These are phyloP conservation scores for Zygoascus tannicola DNA, from an alignment of 805 yeast genomes.

Conservation along the genomic window DNA sequence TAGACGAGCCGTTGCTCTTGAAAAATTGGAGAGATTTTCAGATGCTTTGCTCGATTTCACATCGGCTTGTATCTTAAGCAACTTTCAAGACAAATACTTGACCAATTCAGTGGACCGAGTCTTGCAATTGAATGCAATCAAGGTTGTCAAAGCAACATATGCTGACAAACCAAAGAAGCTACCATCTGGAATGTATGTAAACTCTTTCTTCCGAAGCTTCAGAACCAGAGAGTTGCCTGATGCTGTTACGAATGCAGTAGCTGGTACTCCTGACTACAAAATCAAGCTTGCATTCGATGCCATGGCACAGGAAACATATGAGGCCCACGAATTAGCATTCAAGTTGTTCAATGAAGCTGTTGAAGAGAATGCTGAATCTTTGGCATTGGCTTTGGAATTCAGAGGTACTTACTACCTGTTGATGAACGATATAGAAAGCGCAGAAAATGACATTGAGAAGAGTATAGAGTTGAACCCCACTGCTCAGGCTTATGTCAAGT, in stretches of 20 bases:
- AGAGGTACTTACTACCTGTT: slow-evolving; percentile 76
- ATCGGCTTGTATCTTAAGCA: slow-evolving; percentile 76
- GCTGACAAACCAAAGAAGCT: slow-evolving; percentile 44
- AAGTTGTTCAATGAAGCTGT: slow-evolving; percentile 33
- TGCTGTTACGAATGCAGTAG: slow-evolving; percentile 42
- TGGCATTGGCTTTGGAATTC: slow-evolving; percentile 75
- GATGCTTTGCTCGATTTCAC: slow-evolving; percentile 91
- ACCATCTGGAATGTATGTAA: slow-evolving; percentile 67
- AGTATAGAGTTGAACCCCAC: slow-evolving; percentile 60
- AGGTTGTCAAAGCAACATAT: slow-evolving; percentile 54
- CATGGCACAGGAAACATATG: slow-evolving; percentile 39
- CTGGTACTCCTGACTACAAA: slow-evolving; percentile 53
- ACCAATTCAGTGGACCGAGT: slow-evolving; percentile 83
- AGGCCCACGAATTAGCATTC: slow-evolving; percentile 55
- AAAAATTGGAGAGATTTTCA: slow-evolving; percentile 62
- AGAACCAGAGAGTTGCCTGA: slow-evolving; percentile 40
- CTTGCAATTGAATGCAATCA: slow-evolving; percentile 68
- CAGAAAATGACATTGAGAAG: slow-evolving; percentile 53
- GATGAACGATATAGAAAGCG: slow-evolving; percentile 59
- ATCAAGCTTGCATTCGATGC: slow-evolving; percentile 57
- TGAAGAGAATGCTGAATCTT: slow-evolving; percentile 22
- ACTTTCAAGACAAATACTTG: slow-evolving; percentile 65
- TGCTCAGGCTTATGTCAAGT: slow-evolving; percentile 69
- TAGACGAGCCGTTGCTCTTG: slow-evolving; percentile 91
- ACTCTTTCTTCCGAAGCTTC: slow-evolving; percentile 87